Evolutionary conservation across 805 yeast species (phyloP).

Genomic region (Hanseniaspora valbyensis): DNA sequence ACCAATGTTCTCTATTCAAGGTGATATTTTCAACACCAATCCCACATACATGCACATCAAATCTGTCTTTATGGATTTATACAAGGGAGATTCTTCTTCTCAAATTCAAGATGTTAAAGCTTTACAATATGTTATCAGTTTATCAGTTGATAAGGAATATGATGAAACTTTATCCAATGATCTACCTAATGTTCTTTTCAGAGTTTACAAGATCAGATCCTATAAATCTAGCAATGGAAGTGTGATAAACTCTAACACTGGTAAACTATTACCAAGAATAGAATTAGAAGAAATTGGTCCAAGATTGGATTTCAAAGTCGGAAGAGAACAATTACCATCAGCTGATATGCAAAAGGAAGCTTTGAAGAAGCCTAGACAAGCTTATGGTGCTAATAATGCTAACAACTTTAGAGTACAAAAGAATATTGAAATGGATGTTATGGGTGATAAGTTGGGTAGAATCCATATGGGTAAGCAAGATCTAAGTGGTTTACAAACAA

Average conservation of each 20-base stretch:
- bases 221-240: slow-evolving; percentile 59
- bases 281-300: slow-evolving; percentile 95
- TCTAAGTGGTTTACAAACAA: slow-evolving; percentile 75
- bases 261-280: slow-evolving; percentile 70
- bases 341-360: slow-evolving; percentile 92
- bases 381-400: slow-evolving; percentile 15
- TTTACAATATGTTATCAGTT: slow-evolving; percentile 76
- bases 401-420: slow-evolving; percentile 57
- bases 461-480: slow-evolving; percentile 95
- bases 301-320: slow-evolving; percentile 81
- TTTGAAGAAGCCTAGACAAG: slow-evolving; percentile 60
- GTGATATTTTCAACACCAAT: slow-evolving; percentile 79
- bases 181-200: slow-evolving; percentile 73
- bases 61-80: slow-evolving; percentile 82
- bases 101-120: slow-evolving; percentile 88
- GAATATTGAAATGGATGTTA: slow-evolving; percentile 72
- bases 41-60: slow-evolving; percentile 78
- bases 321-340: slow-evolving; percentile 70
- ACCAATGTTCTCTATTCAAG: slow-evolving; percentile 90
- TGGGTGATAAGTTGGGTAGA: slow-evolving; percentile 97
- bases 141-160: slow-evolving; percentile 65
- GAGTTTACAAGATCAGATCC: slow-evolving; percentile 81
- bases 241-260: slow-evolving; percentile 18
- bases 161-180: slow-evolving; percentile 45
- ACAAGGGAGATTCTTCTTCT: slow-evolving; percentile 63